phyloP scores from a whole-genome alignment of 345 rosid species.

The Ailanthus altissimus region DNA sequence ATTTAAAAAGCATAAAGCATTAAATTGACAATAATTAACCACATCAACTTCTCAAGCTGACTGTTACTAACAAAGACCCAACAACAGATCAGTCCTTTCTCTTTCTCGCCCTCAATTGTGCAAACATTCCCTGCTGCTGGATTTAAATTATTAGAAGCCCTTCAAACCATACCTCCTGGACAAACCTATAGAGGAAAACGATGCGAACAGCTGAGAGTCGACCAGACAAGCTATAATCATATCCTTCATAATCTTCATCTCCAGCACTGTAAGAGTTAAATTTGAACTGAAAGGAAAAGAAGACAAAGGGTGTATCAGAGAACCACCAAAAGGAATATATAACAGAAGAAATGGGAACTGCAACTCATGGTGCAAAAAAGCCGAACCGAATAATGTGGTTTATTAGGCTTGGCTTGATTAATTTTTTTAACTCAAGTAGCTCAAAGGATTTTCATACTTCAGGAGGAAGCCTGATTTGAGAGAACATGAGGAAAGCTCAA shows the following conservation, averaged over 20 bases:
- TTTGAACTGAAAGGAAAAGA: constrained; percentile 68
- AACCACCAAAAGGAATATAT: background rate
- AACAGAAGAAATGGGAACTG: background rate
- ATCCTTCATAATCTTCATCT: constrained; percentile 97
- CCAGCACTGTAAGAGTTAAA: constrained; percentile 83
- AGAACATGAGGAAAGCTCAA: background rate
- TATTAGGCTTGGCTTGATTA: background rate
- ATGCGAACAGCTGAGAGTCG: constrained; percentile 94
- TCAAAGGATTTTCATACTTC: background rate
- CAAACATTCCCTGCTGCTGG: background rate
- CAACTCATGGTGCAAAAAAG: background rate
- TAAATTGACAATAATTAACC: background rate
- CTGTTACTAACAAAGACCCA: background rate
- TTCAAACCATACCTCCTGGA: constrained; percentile 80
- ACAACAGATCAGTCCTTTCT: background rate
- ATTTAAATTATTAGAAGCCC: constrained; percentile 13
- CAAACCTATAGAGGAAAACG: constrained; percentile 90
- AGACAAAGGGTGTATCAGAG: constrained; percentile 10
- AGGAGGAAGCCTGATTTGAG: background rate
- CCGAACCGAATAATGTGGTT: background rate
- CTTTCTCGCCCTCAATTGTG: background rate
- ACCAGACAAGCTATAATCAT: constrained; percentile 86
- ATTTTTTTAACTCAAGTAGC: background rate
- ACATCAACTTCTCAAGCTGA: background rate
- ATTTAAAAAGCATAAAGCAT: background rate